Percentiles rank a stretch among this genome's conserved stretches.
Conservation (phyloP, 2,329 filamentous ascomycete genomes). For the Grosmannia serpens region DNA sequence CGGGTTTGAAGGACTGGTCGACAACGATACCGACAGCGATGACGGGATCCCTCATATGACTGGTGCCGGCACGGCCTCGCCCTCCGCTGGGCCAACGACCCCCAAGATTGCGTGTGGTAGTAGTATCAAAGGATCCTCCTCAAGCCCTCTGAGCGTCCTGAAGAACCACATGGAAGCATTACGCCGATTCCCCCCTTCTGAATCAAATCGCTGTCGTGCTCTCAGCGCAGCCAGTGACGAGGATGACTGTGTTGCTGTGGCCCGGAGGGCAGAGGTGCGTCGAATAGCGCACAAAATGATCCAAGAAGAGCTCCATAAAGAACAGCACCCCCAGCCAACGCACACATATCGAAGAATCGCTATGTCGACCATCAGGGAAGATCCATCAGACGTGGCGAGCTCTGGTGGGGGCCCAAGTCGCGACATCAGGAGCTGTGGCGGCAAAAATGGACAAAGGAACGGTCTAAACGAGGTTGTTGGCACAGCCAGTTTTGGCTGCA, state of each 20-base stretch:
- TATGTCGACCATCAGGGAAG: constrained; percentile 13
- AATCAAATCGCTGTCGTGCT: constrained; percentile 28
- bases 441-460: not conserved
- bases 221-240: constrained; percentile 32
- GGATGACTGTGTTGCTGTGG: constrained; percentile 33
- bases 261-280: constrained; percentile 43
- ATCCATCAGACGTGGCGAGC: constrained; percentile 5
- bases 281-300: constrained; percentile 44
- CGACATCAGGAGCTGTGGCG: not conserved
- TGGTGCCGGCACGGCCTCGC: constrained; percentile 1
- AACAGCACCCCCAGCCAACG: constrained; percentile 17
- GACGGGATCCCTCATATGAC: constrained; percentile 15
- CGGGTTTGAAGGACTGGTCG: constrained; percentile 15
- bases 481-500: not conserved
- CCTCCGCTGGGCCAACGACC: not conserved
- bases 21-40: constrained; percentile 30
- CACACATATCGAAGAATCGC: constrained; percentile 5
- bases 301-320: constrained; percentile 42
- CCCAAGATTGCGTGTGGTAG: not conserved
- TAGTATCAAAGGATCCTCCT: constrained; percentile 15
- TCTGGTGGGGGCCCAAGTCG: not conserved
- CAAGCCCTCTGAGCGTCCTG: constrained; percentile 31
- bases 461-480: not conserved
- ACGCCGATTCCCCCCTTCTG: constrained; percentile 34
- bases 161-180: constrained; percentile 32